Conservation (phyloP, 2,329 filamentous ascomycete species). For the Colletotrichum sp. region DNA sequence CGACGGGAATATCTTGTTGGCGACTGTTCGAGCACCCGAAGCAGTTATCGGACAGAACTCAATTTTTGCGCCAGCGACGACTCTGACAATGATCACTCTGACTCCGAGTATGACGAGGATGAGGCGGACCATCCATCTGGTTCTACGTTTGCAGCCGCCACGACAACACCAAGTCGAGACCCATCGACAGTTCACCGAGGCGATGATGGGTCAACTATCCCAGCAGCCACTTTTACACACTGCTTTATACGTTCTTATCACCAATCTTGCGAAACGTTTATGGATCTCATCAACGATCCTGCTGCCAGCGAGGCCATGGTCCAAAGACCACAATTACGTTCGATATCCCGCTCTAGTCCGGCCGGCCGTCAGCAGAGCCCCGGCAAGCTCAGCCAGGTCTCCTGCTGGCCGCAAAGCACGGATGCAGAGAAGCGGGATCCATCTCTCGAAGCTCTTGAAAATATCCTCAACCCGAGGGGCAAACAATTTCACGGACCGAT, state of each 20-base stretch:
- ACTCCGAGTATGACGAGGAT: not conserved
- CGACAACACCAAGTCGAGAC: constrained; percentile 31
- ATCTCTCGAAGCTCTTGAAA: constrained; percentile 29
- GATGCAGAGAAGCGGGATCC: not conserved
- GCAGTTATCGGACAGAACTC: constrained; percentile 68
- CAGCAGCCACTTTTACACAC: constrained; percentile 55
- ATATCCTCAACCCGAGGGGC: constrained; percentile 41
- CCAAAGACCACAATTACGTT: constrained; percentile 51
- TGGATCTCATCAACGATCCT: constrained; percentile 64
- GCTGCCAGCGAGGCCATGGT: constrained; percentile 29
- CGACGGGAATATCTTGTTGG: constrained; percentile 68
- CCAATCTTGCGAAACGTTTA: constrained; percentile 54
- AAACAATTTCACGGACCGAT: constrained; percentile 37
- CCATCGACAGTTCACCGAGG: constrained; percentile 52
- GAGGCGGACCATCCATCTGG: not conserved
- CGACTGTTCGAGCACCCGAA: constrained; percentile 64
- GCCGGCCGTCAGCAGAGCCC: not conserved
- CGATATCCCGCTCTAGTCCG: not conserved
- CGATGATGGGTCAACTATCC: constrained; percentile 43
- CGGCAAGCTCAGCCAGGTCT: not conserved
- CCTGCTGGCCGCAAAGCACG: constrained; percentile 28
- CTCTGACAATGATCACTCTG: constrained; percentile 12
- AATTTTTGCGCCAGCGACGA: constrained; percentile 36
- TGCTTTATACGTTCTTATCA: constrained; percentile 63
- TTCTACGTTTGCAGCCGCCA: not conserved